These are phyloP conservation scores for Malassezia sp. DNA, from an alignment of 1,284 basidiomycete species.

Conservation along the genomic window DNA sequence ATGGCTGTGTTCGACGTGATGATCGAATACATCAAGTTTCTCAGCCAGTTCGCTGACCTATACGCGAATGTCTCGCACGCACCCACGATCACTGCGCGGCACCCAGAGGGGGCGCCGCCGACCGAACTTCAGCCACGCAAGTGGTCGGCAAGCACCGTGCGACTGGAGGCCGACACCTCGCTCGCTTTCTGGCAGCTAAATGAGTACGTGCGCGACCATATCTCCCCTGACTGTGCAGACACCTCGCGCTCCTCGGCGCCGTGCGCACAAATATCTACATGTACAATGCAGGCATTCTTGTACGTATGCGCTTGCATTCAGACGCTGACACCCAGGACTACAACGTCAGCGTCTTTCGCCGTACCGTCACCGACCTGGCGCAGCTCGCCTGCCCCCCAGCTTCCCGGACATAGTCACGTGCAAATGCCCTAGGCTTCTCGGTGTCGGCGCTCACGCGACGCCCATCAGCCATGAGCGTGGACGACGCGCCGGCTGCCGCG, in stretches of 20 bases:
- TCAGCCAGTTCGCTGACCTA: constrained; percentile 70
- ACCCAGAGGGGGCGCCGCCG: neutral
- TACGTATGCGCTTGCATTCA: constrained; percentile 6
- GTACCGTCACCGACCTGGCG: constrained; percentile 49
- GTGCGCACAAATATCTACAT: constrained; percentile 69
- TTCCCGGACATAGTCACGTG: constrained; percentile 10
- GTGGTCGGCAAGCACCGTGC: constrained; percentile 45
- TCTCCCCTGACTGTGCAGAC: constrained; percentile 42
- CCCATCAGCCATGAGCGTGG: constrained; percentile 15
- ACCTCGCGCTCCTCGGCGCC: constrained; percentile 66
- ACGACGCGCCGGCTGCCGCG: neutral
- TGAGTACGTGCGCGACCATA: constrained; percentile 49
- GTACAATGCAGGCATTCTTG: constrained; percentile 62
- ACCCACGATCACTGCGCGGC: constrained; percentile 29
- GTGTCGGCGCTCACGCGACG: neutral
- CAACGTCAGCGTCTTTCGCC: constrained; percentile 73
- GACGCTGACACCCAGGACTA: constrained; percentile 54
- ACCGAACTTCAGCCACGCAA: neutral
- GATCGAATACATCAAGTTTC: constrained; percentile 78
- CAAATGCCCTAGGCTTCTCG: neutral
- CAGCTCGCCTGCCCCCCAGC: constrained; percentile 15
- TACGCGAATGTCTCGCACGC: no score
- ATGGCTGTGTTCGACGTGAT: constrained; percentile 73
- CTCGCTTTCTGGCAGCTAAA: constrained; percentile 78
- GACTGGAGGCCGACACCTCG: constrained; percentile 62